A percentile compares a stretch with the other conserved stretches of the same genome.
Evolutionary conservation across 1,284 basidiomycete species (phyloP).

Genomic region (Hymenochaete sp.): DNA sequence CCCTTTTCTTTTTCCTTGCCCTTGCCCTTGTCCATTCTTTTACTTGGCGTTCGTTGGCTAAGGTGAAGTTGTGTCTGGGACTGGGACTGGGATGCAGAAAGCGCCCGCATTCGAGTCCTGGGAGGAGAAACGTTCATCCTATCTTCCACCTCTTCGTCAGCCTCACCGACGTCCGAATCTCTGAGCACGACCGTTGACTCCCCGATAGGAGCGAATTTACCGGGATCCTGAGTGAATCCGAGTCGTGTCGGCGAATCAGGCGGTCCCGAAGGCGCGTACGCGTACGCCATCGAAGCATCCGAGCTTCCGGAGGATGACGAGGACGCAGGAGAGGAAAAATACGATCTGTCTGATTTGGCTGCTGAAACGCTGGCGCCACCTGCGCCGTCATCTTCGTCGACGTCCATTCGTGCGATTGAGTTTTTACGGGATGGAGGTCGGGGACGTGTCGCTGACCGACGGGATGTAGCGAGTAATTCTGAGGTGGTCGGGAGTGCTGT

Average conservation of each 20-base stretch:
- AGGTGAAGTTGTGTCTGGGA: background rate
- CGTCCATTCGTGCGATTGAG: conserved; percentile 7
- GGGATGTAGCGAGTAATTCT: conserved; percentile 30
- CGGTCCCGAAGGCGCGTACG: too few relatives aligned
- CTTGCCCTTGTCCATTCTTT: conserved; percentile 21
- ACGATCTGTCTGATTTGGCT: conserved; percentile 27
- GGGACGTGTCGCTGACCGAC: conserved; percentile 27
- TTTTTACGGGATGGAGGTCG: conserved; percentile 28
- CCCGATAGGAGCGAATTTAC: conserved; percentile 32
- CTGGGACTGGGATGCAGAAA: background rate
- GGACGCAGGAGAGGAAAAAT: conserved; percentile 37
- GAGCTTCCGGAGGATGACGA: conserved; percentile 27
- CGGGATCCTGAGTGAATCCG: conserved; percentile 29
- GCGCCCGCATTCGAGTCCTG: background rate
- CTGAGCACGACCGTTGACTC: conserved; percentile 31
- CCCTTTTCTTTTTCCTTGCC: conserved; percentile 2
- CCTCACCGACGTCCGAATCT: conserved; percentile 16
- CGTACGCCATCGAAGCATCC: conserved; percentile 13
- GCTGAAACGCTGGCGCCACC: conserved; percentile 23
- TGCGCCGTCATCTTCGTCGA: conserved; percentile 2
- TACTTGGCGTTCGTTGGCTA: conserved; percentile 20
- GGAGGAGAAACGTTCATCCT: too few relatives aligned
- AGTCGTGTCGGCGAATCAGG: conserved; percentile 32
- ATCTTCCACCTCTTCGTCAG: too few relatives aligned
- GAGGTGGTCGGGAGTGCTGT: conserved; percentile 26